phyloP scores from a whole-genome alignment of 441 rosid species.

The Bocquillonia castaneifolia region DNA sequence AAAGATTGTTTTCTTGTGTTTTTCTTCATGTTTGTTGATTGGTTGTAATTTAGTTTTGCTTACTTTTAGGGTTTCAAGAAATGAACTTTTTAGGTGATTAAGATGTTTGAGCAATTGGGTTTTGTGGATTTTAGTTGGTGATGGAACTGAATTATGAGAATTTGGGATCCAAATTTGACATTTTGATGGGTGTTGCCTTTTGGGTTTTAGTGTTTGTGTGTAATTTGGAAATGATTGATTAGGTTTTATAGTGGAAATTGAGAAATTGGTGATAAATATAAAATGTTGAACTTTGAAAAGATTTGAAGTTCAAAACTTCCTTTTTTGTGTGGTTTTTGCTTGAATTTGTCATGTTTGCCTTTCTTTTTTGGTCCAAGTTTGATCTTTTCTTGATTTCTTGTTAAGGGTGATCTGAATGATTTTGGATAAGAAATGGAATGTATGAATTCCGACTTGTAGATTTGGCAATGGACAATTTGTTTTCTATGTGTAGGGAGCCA shows the following conservation, averaged over 20 bases:
- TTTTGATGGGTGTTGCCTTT: neutral
- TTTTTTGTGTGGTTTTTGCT: neutral
- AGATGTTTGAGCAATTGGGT: constrained; percentile 4
- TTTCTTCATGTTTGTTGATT: neutral
- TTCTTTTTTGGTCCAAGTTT: neutral
- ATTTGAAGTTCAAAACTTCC: neutral
- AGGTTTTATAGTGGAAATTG: neutral
- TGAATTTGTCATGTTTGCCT: neutral
- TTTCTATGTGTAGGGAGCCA: neutral
- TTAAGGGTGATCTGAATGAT: constrained; percentile 1
- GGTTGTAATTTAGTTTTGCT: neutral
- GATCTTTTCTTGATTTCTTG: neutral
- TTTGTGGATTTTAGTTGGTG: neutral
- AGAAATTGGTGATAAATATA: neutral
- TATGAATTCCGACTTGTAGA: neutral
- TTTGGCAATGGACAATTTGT: neutral
- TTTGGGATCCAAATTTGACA: neutral
- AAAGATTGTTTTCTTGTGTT: neutral
- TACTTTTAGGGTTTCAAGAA: constrained; percentile 17
- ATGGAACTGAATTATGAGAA: constrained; percentile 11
- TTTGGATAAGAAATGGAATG: constrained; percentile 8
- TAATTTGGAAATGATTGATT: constrained; percentile 11
- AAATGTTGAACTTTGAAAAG: neutral
- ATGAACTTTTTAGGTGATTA: constrained; percentile 16
- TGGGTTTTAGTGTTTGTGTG: neutral